A percentile compares a stretch with the other conserved stretches of the same genome.
These are phyloP conservation scores for Talaromyces sp. DNA, from an alignment of 2,329 filamentous ascomycete genomes.

Conservation along the genomic window DNA sequence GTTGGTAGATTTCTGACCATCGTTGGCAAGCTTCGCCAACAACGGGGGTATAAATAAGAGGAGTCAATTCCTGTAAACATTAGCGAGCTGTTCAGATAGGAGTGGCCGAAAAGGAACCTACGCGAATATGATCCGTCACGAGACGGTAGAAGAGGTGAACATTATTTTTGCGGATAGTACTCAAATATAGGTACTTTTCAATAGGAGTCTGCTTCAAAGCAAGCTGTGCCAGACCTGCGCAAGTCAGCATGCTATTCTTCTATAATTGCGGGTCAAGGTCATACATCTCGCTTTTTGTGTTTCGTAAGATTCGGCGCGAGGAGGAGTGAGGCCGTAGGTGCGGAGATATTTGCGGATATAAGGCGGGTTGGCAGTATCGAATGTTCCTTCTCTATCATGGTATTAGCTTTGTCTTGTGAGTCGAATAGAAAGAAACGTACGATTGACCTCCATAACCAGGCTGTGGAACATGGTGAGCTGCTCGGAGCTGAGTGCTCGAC, in stretches of 20 bases:
- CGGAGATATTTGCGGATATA: constrained; percentile 52
- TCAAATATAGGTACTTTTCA: constrained; percentile 51
- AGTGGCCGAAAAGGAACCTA: constrained; percentile 22
- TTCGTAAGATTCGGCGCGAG: constrained; percentile 48
- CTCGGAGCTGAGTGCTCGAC: constrained; percentile 12
- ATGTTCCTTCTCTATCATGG: constrained; percentile 40
- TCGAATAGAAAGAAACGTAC: constrained; percentile 1
- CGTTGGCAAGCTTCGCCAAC: constrained; percentile 93
- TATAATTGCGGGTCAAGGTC: constrained; percentile 13
- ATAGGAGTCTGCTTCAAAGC: constrained; percentile 47
- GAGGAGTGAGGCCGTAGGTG: constrained; percentile 51
- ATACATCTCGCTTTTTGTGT: constrained; percentile 48
- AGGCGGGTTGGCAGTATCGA: constrained; percentile 49
- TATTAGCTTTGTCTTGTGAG: neutral
- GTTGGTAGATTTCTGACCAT: constrained; percentile 93
- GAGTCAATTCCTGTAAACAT: constrained; percentile 43
- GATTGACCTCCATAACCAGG: constrained; percentile 12
- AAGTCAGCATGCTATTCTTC: constrained; percentile 9
- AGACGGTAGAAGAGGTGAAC: constrained; percentile 53
- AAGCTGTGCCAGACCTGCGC: constrained; percentile 44
- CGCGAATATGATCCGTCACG: constrained; percentile 47
- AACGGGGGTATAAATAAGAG: constrained; percentile 51
- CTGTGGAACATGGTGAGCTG: constrained; percentile 15
- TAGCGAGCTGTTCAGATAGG: neutral
- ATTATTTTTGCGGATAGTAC: constrained; percentile 50